Percentiles rank a stretch among this genome's conserved stretches.
These are phyloP conservation scores for Chondrostereum purpureum DNA, from an alignment of 1,284 basidiomycete species.

Conservation along the genomic window DNA sequence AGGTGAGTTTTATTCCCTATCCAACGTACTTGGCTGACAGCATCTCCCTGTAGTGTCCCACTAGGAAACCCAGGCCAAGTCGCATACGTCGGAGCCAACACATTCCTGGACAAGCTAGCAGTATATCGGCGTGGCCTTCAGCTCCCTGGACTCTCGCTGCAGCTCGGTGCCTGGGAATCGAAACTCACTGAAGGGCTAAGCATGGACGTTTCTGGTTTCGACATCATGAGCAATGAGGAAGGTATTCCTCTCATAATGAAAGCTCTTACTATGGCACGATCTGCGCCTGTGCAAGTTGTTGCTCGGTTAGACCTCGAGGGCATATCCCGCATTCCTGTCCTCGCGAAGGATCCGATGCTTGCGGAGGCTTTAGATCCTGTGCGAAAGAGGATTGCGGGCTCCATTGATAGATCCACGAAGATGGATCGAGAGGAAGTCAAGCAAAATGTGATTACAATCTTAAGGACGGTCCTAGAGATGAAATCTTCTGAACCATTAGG, in stretches of 20 bases:
- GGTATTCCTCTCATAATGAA: constrained; percentile 23
- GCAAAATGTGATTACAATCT: constrained; percentile 15
- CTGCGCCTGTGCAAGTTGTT: constrained; percentile 19
- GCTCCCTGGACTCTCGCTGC: constrained; percentile 21
- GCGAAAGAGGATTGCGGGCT: not conserved
- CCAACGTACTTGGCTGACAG: not conserved
- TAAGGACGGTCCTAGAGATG: constrained; percentile 21
- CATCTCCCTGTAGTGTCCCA: constrained; percentile 17
- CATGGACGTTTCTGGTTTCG: not conserved
- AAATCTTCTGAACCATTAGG: constrained; percentile 20
- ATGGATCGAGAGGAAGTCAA: constrained; percentile 13
- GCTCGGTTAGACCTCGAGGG: constrained; percentile 18
- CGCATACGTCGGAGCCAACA: constrained; percentile 23
- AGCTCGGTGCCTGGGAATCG: constrained; percentile 25
- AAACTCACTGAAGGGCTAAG: constrained; percentile 14
- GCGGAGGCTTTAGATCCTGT: constrained; percentile 12
- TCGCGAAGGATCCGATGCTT: constrained; percentile 21
- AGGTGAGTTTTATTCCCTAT: constrained; percentile 16
- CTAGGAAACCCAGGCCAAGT: constrained; percentile 24
- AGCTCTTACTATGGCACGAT: constrained; percentile 16
- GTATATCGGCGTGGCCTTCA: constrained; percentile 19
- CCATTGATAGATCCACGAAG: constrained; percentile 7
- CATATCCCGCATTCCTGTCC: constrained; percentile 13
- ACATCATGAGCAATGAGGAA: constrained; percentile 16
- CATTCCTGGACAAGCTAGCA: constrained; percentile 26